Evolutionary conservation across 2,329 filamentous ascomycete genomes (phyloP).

Genomic region (Colletotrichum cordylinicola): DNA sequence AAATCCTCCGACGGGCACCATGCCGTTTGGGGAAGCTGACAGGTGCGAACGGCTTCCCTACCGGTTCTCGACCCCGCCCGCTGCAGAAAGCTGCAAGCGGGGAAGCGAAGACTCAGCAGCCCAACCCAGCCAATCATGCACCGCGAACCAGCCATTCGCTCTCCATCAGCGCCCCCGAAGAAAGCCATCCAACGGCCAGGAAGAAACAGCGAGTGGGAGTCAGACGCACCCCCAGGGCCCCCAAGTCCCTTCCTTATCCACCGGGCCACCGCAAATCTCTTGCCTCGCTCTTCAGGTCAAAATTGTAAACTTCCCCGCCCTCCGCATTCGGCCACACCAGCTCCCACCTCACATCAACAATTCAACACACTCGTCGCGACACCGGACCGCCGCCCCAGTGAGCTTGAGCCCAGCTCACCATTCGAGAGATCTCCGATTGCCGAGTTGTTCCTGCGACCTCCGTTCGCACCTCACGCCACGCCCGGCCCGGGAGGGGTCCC

Average conservation of each 20-base stretch:
- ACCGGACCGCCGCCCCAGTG: constrained; percentile 23
- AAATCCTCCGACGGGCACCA: not conserved
- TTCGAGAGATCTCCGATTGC: constrained; percentile 16
- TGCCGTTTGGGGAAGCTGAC: not conserved
- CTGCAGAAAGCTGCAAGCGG: constrained; percentile 10
- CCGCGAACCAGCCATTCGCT: not conserved
- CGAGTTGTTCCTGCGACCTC: constrained; percentile 8
- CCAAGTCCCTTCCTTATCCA: constrained; percentile 1
- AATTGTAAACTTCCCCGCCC: constrained; percentile 21
- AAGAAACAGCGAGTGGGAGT: not conserved
- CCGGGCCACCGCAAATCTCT: constrained; percentile 21
- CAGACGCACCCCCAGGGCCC: not conserved
- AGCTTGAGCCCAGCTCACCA: constrained; percentile 19
- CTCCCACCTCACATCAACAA: constrained; percentile 19
- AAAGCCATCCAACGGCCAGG: not conserved
- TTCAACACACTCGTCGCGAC: constrained; percentile 22
- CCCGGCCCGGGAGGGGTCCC: constrained; percentile 22
- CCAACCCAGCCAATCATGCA: not conserved
- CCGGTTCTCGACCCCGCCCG: constrained; percentile 2
- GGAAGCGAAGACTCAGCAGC: not conserved
- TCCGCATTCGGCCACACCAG: constrained; percentile 24
- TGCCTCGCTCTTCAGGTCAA: constrained; percentile 23
- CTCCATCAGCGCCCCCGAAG: not conserved
- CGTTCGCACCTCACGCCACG: constrained; percentile 13
- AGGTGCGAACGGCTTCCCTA: constrained; percentile 8